phyloP scores from a whole-genome alignment of 345 rosid species.

The Moricandia moricandioides region DNA sequence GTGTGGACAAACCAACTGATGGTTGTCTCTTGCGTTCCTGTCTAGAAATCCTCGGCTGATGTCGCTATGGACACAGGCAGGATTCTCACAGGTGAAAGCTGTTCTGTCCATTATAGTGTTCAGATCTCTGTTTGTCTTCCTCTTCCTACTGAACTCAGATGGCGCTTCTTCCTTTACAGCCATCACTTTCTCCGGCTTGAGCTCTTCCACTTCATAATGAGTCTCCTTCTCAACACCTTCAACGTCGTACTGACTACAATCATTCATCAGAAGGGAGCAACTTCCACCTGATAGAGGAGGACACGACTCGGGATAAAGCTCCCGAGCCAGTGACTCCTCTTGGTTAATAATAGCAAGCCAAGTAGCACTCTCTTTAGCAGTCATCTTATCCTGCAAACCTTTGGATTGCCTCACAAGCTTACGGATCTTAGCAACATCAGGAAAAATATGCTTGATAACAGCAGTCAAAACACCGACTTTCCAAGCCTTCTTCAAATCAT shows the following conservation, averaged over 20 bases:
- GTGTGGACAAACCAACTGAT: conserved; percentile 66
- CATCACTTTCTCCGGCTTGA: conserved; percentile 41
- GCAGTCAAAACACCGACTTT: too few species aligned
- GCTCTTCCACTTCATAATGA: conserved; percentile 57
- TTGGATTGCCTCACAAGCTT: too few species aligned
- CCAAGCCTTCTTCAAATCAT: conserved; percentile 93
- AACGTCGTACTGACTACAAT: conserved; percentile 79
- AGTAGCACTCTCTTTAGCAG: conserved; percentile 98
- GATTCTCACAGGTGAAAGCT: conserved; percentile 65
- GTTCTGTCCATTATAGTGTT: conserved; percentile 61
- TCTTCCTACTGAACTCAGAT: conserved; percentile 54
- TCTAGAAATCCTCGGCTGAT: conserved; percentile 60
- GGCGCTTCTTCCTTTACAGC: conserved; percentile 56
- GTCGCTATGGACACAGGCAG: conserved; percentile 69
- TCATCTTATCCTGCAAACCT: too few species aligned
- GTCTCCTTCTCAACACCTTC: conserved; percentile 63
- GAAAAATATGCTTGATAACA: conserved; percentile 95
- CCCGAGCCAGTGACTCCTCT: conserved; percentile 71
- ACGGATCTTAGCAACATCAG: too few species aligned
- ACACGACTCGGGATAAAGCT: conserved; percentile 47
- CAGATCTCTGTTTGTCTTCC: conserved; percentile 60
- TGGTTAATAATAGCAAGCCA: conserved; percentile 86
- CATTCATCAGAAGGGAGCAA: conserved; percentile 52
- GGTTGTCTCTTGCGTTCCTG: conserved; percentile 76
- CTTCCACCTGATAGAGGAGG: conserved; percentile 35